A percentile compares a stretch with the other conserved stretches of the same genome.
phyloP scores from a whole-genome alignment of 805 yeast genomes.

The Teunomyces stri region DNA sequence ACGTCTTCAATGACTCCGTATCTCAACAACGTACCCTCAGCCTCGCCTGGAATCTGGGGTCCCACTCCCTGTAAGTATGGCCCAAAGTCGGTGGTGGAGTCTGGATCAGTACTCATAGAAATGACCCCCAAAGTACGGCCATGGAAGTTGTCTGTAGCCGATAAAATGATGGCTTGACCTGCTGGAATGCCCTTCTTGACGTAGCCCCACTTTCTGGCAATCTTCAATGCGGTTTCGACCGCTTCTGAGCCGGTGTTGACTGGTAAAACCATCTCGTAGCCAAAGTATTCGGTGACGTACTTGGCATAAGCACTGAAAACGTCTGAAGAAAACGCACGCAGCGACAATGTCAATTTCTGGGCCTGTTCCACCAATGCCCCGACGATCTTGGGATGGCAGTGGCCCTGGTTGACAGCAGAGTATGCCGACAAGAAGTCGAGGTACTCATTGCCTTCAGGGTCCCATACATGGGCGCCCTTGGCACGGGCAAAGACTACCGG shows the following conservation, averaged over 20 bases:
- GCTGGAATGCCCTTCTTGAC: slow-evolving; percentile 77
- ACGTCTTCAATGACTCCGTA: slow-evolving; percentile 87
- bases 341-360: slow-evolving; percentile 74
- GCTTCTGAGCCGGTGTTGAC: slow-evolving; percentile 99
- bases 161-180: slow-evolving; percentile 80
- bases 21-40: slow-evolving; percentile 58
- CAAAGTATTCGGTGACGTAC: slow-evolving; percentile 82
- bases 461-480: slow-evolving; percentile 93
- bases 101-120: slow-evolving; percentile 95
- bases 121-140: slow-evolving; percentile 95
- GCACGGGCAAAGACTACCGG: slow-evolving; percentile 93
- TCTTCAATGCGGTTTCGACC: slow-evolving; percentile 89
- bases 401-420: slow-evolving; percentile 97
- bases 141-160: slow-evolving; percentile 90
- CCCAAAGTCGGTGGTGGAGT: slow-evolving; percentile 84
- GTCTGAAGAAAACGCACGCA: slow-evolving; percentile 91
- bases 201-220: slow-evolving; percentile 98
- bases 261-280: slow-evolving; percentile 90
- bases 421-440: slow-evolving; percentile 91
- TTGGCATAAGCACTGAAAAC: slow-evolving; percentile 85
- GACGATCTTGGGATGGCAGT: slow-evolving; percentile 92
- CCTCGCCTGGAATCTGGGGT: slow-evolving; percentile 76
- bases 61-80: slow-evolving; percentile 85
- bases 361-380: slow-evolving; percentile 87
- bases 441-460: slow-evolving; percentile 94